Evolutionary conservation across 1,139 yeast genomes (phyloP).

Genomic region (Petasospora fabianii): DNA sequence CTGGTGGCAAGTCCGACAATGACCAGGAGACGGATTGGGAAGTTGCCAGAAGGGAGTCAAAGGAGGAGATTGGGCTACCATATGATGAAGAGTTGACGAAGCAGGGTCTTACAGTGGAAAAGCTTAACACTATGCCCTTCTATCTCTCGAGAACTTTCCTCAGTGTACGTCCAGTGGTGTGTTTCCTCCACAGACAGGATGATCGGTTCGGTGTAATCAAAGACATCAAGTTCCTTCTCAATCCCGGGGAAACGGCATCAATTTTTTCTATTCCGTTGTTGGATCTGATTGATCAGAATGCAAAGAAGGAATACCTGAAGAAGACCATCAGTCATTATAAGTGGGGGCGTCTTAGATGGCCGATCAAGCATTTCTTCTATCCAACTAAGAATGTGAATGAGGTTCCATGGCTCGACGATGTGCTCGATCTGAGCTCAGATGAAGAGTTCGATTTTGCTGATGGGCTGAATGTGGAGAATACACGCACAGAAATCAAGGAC

Average conservation of each 20-base stretch:
- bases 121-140: conserved; percentile 61
- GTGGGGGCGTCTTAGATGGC: conserved; percentile 76
- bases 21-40: conserved; percentile 63
- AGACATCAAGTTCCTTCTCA: conserved; percentile 40
- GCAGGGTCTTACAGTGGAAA: conserved; percentile 54
- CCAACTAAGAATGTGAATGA: conserved; percentile 53
- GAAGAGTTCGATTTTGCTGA: conserved; percentile 39
- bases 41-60: conserved; percentile 77
- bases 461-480: conserved; percentile 30
- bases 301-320: conserved; percentile 33
- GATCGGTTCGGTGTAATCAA: conserved; percentile 29
- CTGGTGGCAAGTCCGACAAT: conserved; percentile 83
- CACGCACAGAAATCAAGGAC: conserved; percentile 42
- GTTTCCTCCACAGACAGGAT: conserved; percentile 45
- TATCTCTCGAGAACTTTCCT: conserved; percentile 76
- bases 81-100: conserved; percentile 41
- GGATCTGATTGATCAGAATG: conserved; percentile 46
- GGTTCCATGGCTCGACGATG: conserved; percentile 57
- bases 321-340: conserved; percentile 30
- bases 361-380: conserved; percentile 56
- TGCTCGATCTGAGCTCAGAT: conserved; percentile 55
- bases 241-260: conserved; percentile 71
- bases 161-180: conserved; percentile 81
- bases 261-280: conserved; percentile 64
- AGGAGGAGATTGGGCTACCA: conserved; percentile 80